Evolutionary conservation across 1,284 basidiomycete genomes (phyloP).

Genomic region (Leccinum subrobustum): DNA sequence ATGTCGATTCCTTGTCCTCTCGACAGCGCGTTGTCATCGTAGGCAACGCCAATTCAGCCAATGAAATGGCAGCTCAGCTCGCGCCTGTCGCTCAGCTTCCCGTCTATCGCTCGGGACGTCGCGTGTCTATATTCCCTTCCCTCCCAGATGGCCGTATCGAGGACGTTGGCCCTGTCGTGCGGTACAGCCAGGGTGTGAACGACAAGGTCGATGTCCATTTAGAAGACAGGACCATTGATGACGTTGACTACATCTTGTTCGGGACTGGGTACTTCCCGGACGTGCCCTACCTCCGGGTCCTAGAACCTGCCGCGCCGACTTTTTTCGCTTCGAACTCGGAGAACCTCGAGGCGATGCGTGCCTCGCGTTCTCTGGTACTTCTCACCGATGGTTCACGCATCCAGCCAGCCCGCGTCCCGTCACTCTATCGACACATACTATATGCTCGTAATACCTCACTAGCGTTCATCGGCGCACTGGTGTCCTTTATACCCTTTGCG

Average conservation of each 20-base stretch:
- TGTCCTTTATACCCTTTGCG: slow-evolving; percentile 44
- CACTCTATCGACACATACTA: slow-evolving; percentile 43
- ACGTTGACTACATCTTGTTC: slow-evolving; percentile 42
- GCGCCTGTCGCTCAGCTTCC: slow-evolving; percentile 36
- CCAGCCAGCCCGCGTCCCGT: slow-evolving; percentile 39
- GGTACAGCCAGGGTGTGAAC: slow-evolving; percentile 26
- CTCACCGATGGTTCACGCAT: slow-evolving; percentile 22
- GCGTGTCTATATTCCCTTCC: slow-evolving; percentile 40
- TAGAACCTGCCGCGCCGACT: too few species aligned
- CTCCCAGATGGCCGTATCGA: slow-evolving; percentile 42
- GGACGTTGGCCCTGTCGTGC: slow-evolving; percentile 40
- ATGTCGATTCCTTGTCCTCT: not conserved
- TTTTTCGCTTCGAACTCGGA: too few species aligned
- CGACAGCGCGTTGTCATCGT: slow-evolving; percentile 43
- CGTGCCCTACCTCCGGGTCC: slow-evolving; percentile 43
- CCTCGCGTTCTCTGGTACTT: slow-evolving; percentile 7
- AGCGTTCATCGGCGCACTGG: slow-evolving; percentile 41
- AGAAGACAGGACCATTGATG: slow-evolving; percentile 35
- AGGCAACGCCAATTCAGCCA: slow-evolving; percentile 48
- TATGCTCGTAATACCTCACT: slow-evolving; percentile 45
- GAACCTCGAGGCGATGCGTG: not conserved
- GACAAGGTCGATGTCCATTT: slow-evolving; percentile 36
- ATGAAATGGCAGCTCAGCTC: slow-evolving; percentile 48
- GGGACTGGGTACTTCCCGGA: slow-evolving; percentile 46
- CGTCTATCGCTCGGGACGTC: slow-evolving; percentile 44